Percentiles rank a stretch among this genome's conserved stretches.
These are phyloP conservation scores for Crithidia expoeki DNA, from an alignment of 208 protist genomes.

Conservation along the genomic window DNA sequence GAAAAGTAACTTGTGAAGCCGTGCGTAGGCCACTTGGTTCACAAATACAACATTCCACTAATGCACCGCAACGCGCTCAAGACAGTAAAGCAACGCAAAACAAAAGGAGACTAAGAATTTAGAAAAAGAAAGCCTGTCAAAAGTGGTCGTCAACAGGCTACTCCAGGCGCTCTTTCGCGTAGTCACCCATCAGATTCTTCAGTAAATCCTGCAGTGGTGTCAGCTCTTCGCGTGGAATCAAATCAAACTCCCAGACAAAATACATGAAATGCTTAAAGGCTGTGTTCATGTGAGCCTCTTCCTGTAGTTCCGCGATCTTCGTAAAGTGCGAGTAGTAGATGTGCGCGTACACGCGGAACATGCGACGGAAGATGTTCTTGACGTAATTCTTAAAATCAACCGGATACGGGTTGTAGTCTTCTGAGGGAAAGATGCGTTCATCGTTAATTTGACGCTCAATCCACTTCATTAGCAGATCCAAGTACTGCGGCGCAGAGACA, in stretches of 20 bases:
- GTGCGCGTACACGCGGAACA: constrained; percentile 99
- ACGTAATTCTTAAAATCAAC: constrained; percentile 89
- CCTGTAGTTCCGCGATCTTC: constrained; percentile 94
- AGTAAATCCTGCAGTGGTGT: constrained; percentile 80
- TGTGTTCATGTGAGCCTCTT: constrained; percentile 98
- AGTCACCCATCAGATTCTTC: constrained; percentile 86
- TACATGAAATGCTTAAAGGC: constrained; percentile 95
- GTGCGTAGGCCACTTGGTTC: no score
- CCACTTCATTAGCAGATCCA: constrained; percentile 98
- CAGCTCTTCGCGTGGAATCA: constrained; percentile 83
- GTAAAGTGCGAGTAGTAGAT: constrained; percentile 99
- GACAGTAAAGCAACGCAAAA: not conserved
- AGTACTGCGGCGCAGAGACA: constrained; percentile 97
- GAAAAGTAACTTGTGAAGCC: no score
- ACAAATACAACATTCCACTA: no score
- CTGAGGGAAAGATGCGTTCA: constrained; percentile 96
- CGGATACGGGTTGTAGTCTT: constrained; percentile 90
- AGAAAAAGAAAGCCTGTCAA: constrained; percentile 2
- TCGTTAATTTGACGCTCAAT: constrained; percentile 97
- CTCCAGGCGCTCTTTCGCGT: constrained; percentile 74
- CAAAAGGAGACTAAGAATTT: not conserved
- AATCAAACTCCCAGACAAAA: constrained; percentile 91
- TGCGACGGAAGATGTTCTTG: constrained; percentile 96
- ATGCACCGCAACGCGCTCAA: no score
- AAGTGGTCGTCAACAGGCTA: not conserved